Evolutionary conservation across 495 filamentous ascomycete species (phyloP).

Genomic region (Cairneyella variabilis): DNA sequence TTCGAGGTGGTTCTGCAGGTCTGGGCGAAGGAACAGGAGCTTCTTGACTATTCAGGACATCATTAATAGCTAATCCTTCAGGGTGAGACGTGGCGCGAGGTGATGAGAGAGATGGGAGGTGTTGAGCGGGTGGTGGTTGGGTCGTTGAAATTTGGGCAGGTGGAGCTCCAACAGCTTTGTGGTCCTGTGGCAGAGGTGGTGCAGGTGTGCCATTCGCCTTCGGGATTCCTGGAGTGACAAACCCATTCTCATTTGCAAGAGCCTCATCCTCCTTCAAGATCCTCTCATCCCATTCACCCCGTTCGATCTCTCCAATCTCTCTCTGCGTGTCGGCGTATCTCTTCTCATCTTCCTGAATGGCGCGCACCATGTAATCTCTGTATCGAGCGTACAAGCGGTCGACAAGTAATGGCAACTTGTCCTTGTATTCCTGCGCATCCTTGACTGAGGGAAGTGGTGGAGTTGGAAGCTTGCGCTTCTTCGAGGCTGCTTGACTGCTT

Average conservation of each 20-base stretch:
- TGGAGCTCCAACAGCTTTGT: constrained; percentile 4
- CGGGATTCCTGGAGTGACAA: constrained; percentile 20
- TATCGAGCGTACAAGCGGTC: constrained; percentile 72
- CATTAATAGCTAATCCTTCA: constrained; percentile 18
- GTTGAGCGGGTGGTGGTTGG: constrained; percentile 26
- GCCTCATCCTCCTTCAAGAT: constrained; percentile 26
- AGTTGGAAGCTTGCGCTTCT: constrained; percentile 69
- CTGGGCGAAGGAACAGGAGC: constrained; percentile 6
- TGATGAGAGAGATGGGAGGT: not conserved
- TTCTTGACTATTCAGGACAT: constrained; percentile 17
- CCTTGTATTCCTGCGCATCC: constrained; percentile 58
- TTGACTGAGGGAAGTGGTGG: constrained; percentile 59
- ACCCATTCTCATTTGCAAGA: constrained; percentile 7
- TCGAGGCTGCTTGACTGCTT: constrained; percentile 39
- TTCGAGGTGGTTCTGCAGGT: not conserved
- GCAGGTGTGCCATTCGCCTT: constrained; percentile 25
- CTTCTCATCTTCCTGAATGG: constrained; percentile 73
- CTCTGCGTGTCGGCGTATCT: constrained; percentile 56
- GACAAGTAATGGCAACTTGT: constrained; percentile 65
- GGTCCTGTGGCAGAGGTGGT: constrained; percentile 5
- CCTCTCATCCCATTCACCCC: constrained; percentile 47
- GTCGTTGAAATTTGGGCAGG: constrained; percentile 6
- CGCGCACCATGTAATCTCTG: constrained; percentile 56
- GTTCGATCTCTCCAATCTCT: constrained; percentile 67
- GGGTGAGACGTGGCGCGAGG: constrained; percentile 5